phyloP scores from a whole-genome alignment of 148 eudicot species.

The Rhododendron ferrugineum region DNA sequence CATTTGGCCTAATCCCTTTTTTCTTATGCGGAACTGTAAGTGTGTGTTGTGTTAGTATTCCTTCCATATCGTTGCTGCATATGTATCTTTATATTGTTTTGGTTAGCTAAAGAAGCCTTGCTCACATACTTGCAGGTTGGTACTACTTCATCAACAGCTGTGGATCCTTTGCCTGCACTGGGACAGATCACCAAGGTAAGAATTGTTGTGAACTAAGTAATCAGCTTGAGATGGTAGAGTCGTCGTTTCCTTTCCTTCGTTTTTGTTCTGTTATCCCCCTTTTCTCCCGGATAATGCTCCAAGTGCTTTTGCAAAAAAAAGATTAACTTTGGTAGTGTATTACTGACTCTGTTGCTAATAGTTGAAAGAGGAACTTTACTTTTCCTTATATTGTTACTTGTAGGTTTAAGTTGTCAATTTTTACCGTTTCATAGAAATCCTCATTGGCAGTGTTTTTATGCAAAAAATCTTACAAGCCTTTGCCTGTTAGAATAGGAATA shows the following conservation, averaged over 20 bases:
- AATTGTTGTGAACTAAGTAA: conserved; percentile 3
- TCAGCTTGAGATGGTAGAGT: conserved; percentile 4
- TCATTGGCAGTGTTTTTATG: neutral
- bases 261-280: neutral
- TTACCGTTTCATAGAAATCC: neutral
- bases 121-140: conserved; percentile 56
- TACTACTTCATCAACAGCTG: conserved; percentile 91
- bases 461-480: neutral
- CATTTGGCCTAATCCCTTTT: conserved; percentile 69
- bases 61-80: neutral
- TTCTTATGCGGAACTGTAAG: conserved; percentile 91
- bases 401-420: neutral
- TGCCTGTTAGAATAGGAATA: neutral
- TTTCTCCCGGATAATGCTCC: neutral
- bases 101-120: neutral
- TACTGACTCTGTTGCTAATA: neutral
- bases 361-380: neutral
- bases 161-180: conserved; percentile 77
- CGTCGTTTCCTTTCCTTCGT: neutral
- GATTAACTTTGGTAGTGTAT: neutral
- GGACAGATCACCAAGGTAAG: conserved; percentile 73
- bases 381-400: neutral
- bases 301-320: neutral
- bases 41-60: neutral
- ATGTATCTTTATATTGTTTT: neutral